Base-by-base conservation (phyloP, 768 basidiomycete species). In the Crepidotus variabilis region DNA sequence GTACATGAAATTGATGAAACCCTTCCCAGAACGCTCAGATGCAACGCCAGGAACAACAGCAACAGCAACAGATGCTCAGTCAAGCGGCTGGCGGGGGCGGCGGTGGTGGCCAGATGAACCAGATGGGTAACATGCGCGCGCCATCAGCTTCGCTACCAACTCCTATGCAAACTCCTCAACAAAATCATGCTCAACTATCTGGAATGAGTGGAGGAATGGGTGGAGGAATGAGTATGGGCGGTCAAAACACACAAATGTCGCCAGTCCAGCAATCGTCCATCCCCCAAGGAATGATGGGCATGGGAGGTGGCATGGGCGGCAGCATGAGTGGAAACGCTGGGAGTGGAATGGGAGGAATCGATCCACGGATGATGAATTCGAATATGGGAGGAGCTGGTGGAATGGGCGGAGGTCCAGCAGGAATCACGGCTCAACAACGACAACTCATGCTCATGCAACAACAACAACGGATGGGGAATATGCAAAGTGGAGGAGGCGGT, bases 371-470 rank as follows among this genome's bases (percentile, higher is more conserved):
- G 60, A 63, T 64, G 60, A 56, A 60, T 47, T 58, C 39, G 39
- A 43, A 55, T 47, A 55, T 57, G 62, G 58, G 60, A 51, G 58
- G 52, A 56, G 53, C 56, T 47, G 55, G 56, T 54, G 61, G 57
- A 8, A 52, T 28, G 28, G 8, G 28, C 8, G 28, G 28, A 4
- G 28, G 28, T 28, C 28, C 28, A 28, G 28, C 28, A 28, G 28
- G 28, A 28, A 28, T 65, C 59, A 57, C 62, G 47, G 61, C 72
- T 47, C 74, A 74, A 59, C 69, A 75, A 55, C 73, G 72, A 50
- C 65, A 63, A 48, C 54, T 62, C 56, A 39, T 63, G 49, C 51
- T 68, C 50, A 43, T 59, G 55, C 51, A 60, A 20, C 51, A 63
- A 49, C 66, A 67, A 43, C 65, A 64, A 33, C 28, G 28, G 8